Evolutionary conservation across 2,329 filamentous ascomycete species (phyloP).

Genomic region (Coleophoma eucalyptorum): DNA sequence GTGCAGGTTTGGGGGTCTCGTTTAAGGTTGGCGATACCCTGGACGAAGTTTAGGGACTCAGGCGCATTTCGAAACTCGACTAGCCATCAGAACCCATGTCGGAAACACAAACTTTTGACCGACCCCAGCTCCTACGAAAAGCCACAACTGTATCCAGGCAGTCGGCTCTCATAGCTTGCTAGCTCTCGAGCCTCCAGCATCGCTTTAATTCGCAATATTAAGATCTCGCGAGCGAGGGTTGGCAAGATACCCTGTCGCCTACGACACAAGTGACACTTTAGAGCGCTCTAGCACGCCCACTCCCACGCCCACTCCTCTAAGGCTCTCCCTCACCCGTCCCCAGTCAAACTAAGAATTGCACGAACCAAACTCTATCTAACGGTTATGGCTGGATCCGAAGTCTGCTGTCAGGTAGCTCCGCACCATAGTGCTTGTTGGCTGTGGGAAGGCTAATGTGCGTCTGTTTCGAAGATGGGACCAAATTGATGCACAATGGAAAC

Average conservation of each 20-base stretch:
- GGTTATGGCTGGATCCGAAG: not conserved
- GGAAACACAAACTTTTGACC: conserved; percentile 2
- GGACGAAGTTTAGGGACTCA: conserved; percentile 1
- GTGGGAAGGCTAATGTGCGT: not conserved
- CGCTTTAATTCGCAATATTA: conserved; percentile 8
- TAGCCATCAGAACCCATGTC: conserved; percentile 2
- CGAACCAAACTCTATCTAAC: not conserved
- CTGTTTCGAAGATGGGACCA: conserved; percentile 10
- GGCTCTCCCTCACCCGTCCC: not conserved
- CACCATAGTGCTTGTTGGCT: not conserved
- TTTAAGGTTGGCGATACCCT: not conserved
- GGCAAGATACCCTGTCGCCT: too few relatives aligned
- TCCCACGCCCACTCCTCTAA: not conserved
- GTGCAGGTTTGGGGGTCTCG: not conserved
- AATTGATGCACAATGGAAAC: conserved; percentile 11
- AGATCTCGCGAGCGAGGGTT: conserved; percentile 4
- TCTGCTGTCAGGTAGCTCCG: not conserved
- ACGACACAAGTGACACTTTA: conserved; percentile 15
- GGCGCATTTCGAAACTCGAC: conserved; percentile 1
- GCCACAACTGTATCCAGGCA: conserved; percentile 6
- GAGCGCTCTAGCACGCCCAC: not conserved
- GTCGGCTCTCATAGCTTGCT: conserved; percentile 3
- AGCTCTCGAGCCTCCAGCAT: conserved; percentile 13
- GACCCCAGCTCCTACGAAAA: conserved; percentile 1
- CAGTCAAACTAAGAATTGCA: too few relatives aligned